Conservation (phyloP, 345 rosid species). For the Euphorbia peplus region DNA sequence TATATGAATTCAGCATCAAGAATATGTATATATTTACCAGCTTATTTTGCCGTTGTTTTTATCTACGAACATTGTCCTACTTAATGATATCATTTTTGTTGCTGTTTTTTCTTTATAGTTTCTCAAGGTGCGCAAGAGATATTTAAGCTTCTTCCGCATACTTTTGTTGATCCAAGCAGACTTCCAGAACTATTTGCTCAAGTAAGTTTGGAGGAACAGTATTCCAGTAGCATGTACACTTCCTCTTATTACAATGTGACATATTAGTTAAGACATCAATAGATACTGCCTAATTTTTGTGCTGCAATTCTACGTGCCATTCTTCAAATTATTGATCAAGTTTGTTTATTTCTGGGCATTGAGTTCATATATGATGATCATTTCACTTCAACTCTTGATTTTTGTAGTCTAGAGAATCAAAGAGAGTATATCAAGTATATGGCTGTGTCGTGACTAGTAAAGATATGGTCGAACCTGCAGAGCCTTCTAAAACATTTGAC, state of each 20-base stretch:
- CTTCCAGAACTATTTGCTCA: slow-evolving; percentile 66
- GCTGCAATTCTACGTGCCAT: not conserved
- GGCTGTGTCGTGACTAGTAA: slow-evolving; percentile 78
- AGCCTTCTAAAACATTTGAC: slow-evolving; percentile 64
- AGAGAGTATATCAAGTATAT: slow-evolving; percentile 72
- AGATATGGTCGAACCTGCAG: slow-evolving; percentile 76
- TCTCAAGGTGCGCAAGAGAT: slow-evolving; percentile 90
- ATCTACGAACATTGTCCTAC: not conserved
- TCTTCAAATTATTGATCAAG: not conserved
- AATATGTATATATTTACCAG: not conserved
- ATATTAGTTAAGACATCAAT: not conserved
- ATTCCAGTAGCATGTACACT: too few species aligned
- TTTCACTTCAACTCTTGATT: slow-evolving; percentile 11
- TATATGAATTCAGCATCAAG: not conserved
- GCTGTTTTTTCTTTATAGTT: slow-evolving; percentile 36
- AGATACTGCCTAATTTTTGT: not conserved
- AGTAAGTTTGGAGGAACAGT: slow-evolving; percentile 31
- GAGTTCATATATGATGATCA: not conserved
- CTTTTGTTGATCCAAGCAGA: slow-evolving; percentile 66
- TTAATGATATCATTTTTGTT: not conserved
- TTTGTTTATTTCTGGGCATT: not conserved
- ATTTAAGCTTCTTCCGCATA: slow-evolving; percentile 93
- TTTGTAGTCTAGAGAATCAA: slow-evolving; percentile 44
- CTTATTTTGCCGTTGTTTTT: too few species aligned
- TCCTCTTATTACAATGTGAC: not conserved